A percentile compares a stretch with the other conserved stretches of the same genome.
Evolutionary conservation across 2,329 filamentous ascomycete genomes (phyloP).

Genomic region (Periconia sp.): DNA sequence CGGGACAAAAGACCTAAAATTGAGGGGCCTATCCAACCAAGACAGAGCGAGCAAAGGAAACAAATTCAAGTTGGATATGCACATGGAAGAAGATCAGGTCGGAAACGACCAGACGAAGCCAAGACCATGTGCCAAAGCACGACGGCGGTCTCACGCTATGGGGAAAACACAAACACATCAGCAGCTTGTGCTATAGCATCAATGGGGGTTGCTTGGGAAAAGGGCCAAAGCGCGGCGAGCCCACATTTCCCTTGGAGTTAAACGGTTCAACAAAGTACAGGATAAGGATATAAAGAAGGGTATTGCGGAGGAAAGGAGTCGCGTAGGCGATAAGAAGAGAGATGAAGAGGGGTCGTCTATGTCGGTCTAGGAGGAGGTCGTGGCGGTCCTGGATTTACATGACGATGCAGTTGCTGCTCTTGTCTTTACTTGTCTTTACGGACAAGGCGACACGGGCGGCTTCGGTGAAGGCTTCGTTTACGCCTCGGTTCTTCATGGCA

Average conservation of each 20-base stretch:
- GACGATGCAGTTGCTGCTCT: conserved; percentile 49
- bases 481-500: conserved; percentile 95
- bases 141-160: no score
- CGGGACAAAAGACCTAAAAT: not conserved
- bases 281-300: conserved; percentile 2
- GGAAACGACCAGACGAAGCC: no score
- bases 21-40: not conserved
- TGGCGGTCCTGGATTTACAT: conserved; percentile 38
- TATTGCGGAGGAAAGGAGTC: conserved; percentile 1
- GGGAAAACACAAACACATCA: no score
- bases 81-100: not conserved
- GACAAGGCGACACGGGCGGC: conserved; percentile 88
- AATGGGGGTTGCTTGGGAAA: no score
- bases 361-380: not conserved
- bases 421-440: conserved; percentile 59
- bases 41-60: not conserved
- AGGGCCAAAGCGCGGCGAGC: no score
- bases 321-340: not conserved
- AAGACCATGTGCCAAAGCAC: no score
- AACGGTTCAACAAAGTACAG: no score
- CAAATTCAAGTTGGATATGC: not conserved
- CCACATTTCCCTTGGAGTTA: no score
- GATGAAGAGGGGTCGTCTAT: conserved; percentile 2
- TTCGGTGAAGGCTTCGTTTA: conserved; percentile 98
- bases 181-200: no score